phyloP scores from a whole-genome alignment of 2,329 filamentous ascomycete genomes.

The Penicillium sp. region DNA sequence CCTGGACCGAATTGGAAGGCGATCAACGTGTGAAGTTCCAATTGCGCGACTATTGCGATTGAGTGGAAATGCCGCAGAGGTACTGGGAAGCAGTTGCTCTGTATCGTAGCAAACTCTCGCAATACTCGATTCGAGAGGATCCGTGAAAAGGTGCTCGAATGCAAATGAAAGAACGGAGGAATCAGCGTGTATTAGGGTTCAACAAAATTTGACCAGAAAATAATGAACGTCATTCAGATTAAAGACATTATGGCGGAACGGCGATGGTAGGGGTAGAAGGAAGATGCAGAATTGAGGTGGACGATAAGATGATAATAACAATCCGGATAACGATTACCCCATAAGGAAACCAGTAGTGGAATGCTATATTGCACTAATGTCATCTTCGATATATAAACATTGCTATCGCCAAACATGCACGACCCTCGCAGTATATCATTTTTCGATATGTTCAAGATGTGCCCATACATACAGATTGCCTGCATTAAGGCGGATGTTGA shows the following conservation, averaged over 20 bases:
- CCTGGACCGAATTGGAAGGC: conserved; percentile 34
- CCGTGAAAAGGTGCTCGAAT: background rate
- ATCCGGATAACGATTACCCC: conserved; percentile 13
- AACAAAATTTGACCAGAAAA: background rate
- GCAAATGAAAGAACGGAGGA: background rate
- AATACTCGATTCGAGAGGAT: background rate
- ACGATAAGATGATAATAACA: conserved; percentile 15
- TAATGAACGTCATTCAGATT: background rate
- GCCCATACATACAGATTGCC: conserved; percentile 1
- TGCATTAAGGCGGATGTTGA: conserved; percentile 2
- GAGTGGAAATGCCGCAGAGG: background rate
- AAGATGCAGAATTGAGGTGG: conserved; percentile 10
- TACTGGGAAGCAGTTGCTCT: background rate
- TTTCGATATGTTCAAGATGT: background rate
- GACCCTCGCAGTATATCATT: too few species aligned
- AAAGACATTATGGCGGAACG: conserved; percentile 6
- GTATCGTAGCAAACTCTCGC: background rate
- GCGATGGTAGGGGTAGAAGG: conserved; percentile 10
- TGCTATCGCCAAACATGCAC: background rate
- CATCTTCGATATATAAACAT: background rate
- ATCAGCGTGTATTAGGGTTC: background rate
- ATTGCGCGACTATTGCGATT: conserved; percentile 5
- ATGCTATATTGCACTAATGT: background rate
- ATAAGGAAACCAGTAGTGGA: background rate
- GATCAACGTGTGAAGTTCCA: background rate